Evolutionary conservation across 306 rosid species (phyloP).

Genomic region (Malus asiatica): DNA sequence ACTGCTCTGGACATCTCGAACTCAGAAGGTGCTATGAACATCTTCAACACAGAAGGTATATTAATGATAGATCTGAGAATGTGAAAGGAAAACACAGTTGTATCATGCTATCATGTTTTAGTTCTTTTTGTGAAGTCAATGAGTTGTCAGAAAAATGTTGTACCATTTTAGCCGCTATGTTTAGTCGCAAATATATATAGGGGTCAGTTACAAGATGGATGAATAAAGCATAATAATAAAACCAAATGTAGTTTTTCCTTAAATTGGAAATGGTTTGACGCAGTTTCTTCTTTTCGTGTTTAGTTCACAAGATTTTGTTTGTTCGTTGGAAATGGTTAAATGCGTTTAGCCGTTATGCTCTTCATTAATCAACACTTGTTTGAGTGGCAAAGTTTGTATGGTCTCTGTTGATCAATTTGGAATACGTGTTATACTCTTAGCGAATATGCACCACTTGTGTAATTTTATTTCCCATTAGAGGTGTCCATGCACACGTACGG

Average conservation of each 20-base stretch:
- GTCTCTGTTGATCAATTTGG: not conserved
- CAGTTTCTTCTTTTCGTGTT: not conserved
- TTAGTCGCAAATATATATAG: conserved; percentile 10
- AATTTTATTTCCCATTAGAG: not conserved
- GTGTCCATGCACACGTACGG: not conserved
- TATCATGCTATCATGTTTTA: too few species aligned
- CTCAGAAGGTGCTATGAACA: conserved; percentile 19
- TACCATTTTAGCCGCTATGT: conserved; percentile 8
- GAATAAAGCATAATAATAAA: not conserved
- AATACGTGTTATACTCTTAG: not conserved
- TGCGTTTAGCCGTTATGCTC: not conserved
- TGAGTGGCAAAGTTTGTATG: not conserved
- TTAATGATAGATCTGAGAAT: conserved; percentile 24
- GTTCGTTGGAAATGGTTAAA: not conserved
- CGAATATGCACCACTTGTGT: not conserved
- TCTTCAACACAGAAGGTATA: conserved; percentile 25
- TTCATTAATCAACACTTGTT: not conserved
- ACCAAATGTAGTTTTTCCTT: not conserved
- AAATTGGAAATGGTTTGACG: not conserved
- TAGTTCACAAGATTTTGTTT: not conserved
- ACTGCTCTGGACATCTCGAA: conserved; percentile 3
- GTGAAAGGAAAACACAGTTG: conserved; percentile 6
- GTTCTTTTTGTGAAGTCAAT: not conserved
- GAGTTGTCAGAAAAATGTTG: conserved; percentile 3
- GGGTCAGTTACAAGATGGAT: conserved; percentile 1